A percentile compares a stretch with the other conserved stretches of the same genome.
Evolutionary conservation across 2,329 filamentous ascomycete species (phyloP).

Genomic region (Trichoderma sp.): DNA sequence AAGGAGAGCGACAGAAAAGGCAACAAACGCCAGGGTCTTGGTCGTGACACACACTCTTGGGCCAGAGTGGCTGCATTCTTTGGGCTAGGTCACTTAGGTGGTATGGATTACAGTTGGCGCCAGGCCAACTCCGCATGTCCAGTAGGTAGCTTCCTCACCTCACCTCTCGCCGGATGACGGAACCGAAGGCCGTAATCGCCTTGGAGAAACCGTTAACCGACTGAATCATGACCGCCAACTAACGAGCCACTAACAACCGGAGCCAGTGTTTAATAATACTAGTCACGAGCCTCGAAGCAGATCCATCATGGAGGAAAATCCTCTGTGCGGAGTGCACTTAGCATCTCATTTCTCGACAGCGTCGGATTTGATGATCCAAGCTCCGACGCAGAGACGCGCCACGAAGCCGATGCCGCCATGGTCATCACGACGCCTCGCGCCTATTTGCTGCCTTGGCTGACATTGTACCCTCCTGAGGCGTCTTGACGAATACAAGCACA

Average conservation of each 20-base stretch:
- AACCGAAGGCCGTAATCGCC: constrained; percentile 4
- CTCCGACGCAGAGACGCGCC: not conserved
- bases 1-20: constrained; percentile 1
- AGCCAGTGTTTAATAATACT: not conserved
- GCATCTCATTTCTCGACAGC: not conserved
- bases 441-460: not conserved
- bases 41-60: not conserved
- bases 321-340: not conserved
- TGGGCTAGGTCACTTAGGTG: not conserved
- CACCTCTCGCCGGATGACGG: not conserved
- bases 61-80: constrained; percentile 8
- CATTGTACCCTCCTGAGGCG: not conserved
- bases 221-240: not conserved
- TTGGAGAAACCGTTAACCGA: not conserved
- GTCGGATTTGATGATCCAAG: not conserved
- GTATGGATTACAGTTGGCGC: not conserved
- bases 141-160: constrained; percentile 7
- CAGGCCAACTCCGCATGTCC: constrained; percentile 5
- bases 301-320: not conserved
- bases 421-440: not conserved
- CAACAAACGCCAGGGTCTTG: not conserved
- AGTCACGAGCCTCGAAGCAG: not conserved
- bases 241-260: not conserved
- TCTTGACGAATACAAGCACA: not conserved
- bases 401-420: not conserved